Evolutionary conservation across 2,329 filamentous ascomycete genomes (phyloP).

Genomic region (Colletotrichum sojae): DNA sequence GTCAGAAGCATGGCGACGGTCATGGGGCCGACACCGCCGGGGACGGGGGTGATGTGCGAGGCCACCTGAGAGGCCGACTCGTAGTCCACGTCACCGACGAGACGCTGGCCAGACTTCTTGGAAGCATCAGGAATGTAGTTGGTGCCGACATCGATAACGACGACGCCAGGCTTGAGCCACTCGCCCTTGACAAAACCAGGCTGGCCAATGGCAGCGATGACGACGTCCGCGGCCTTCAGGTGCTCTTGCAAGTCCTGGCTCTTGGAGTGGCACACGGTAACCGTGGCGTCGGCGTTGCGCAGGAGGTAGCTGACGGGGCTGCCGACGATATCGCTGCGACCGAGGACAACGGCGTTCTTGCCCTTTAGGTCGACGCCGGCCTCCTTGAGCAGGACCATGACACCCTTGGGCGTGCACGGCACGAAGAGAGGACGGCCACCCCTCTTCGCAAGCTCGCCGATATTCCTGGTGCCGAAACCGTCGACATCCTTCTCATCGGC

Average conservation of each 20-base stretch:
- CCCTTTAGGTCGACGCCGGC: conserved; percentile 86
- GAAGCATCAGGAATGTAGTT: conserved; percentile 93
- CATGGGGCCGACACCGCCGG: conserved; percentile 97
- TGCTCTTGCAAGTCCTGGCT: conserved; percentile 81
- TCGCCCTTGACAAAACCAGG: conserved; percentile 92
- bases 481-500: conserved; percentile 97
- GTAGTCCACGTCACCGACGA: conserved; percentile 96
- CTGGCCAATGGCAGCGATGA: conserved; percentile 92
- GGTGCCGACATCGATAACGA: conserved; percentile 97
- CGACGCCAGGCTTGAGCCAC: conserved; percentile 94
- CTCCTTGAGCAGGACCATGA: conserved; percentile 92
- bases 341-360: conserved; percentile 95
- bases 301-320: conserved; percentile 96
- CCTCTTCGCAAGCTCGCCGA: conserved; percentile 96
- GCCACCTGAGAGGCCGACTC: conserved; percentile 87
- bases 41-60: conserved; percentile 94
- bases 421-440: conserved; percentile 91
- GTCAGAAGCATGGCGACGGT: conserved; percentile 98
- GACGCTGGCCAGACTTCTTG: conserved; percentile 91
- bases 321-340: conserved; percentile 96
- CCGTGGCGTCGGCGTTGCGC: conserved; percentile 95
- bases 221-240: conserved; percentile 87
- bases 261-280: conserved; percentile 95
- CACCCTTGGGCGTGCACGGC: conserved; percentile 96
- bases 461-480: conserved; percentile 94